phyloP scores from a whole-genome alignment of 352 stramenopile species.

The Achlya hypogyna region DNA sequence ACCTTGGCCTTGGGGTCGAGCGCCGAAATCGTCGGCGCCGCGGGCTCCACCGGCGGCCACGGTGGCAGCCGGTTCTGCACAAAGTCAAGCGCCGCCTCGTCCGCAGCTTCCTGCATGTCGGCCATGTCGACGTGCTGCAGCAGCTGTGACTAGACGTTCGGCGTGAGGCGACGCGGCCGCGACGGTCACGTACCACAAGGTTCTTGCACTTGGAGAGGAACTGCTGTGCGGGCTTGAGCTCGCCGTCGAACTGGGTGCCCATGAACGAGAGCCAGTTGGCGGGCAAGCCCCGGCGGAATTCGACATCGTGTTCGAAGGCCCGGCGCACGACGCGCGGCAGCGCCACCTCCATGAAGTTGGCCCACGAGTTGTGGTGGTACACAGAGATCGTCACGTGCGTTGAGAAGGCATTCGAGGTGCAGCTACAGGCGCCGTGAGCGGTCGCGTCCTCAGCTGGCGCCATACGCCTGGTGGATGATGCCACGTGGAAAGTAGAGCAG shows the following conservation, averaged over 20 bases:
- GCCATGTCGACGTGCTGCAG: slow-evolving; percentile 32
- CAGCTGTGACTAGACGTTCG: slow-evolving; percentile 29
- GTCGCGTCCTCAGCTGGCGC: neutral
- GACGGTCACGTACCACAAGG: slow-evolving; percentile 25
- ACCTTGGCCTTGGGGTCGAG: slow-evolving; percentile 40
- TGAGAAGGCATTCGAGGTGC: slow-evolving; percentile 68
- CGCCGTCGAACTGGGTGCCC: slow-evolving; percentile 47
- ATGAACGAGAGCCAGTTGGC: slow-evolving; percentile 65
- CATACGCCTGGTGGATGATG: slow-evolving; percentile 58
- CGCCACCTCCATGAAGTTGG: slow-evolving; percentile 77
- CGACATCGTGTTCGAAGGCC: slow-evolving; percentile 67
- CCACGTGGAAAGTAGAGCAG: slow-evolving; percentile 79
- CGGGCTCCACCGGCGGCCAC: slow-evolving; percentile 5
- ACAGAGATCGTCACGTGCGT: slow-evolving; percentile 82
- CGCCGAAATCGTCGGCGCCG: slow-evolving; percentile 27
- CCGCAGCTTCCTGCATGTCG: slow-evolving; percentile 59
- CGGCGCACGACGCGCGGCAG: slow-evolving; percentile 65
- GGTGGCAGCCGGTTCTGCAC: slow-evolving; percentile 66
- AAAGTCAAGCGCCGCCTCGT: slow-evolving; percentile 69
- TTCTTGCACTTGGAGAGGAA: slow-evolving; percentile 43
- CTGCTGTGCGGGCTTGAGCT: slow-evolving; percentile 32
- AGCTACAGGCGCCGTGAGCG: slow-evolving; percentile 10
- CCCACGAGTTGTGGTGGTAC: slow-evolving; percentile 85
- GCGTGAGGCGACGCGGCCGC: neutral
- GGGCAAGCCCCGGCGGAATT: slow-evolving; percentile 61